A percentile compares a stretch with the other conserved stretches of the same genome.
Evolutionary conservation across 768 basidiomycete species (phyloP).

Genomic region (Lactarius hatsudake): DNA sequence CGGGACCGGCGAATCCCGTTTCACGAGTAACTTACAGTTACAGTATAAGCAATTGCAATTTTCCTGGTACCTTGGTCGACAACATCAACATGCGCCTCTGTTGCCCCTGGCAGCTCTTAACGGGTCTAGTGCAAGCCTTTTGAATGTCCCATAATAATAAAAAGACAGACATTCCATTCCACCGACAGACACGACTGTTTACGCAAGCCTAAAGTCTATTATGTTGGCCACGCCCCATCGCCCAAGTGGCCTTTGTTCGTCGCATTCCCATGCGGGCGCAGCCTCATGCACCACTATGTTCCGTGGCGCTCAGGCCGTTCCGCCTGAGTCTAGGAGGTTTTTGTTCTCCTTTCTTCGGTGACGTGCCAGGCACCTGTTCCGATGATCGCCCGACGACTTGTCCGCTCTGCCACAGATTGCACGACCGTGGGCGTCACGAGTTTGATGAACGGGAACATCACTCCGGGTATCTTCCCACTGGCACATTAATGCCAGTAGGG

Average conservation of each 20-base stretch:
- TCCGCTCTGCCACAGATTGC: neutral
- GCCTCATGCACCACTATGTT: neutral
- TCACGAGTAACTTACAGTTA: neutral
- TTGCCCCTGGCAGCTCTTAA: neutral
- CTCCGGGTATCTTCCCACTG: neutral
- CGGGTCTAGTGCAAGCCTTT: neutral
- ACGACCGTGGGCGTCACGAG: neutral
- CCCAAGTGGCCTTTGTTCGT: neutral
- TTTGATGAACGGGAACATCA: neutral
- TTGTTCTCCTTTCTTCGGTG: neutral
- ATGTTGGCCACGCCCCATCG: neutral
- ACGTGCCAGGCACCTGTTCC: neutral
- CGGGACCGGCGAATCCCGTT: neutral
- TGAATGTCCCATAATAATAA: neutral
- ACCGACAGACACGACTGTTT: constrained; percentile 12
- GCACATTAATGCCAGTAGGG: neutral
- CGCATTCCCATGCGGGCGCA: constrained; percentile 8
- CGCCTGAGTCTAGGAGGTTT: neutral
- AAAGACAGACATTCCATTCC: neutral
- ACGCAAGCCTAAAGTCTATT: constrained; percentile 15
- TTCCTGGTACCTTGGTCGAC: neutral
- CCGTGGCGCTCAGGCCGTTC: neutral
- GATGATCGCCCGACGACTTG: neutral
- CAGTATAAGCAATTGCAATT: neutral
- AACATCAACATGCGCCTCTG: neutral